Evolutionary conservation across 2,329 filamentous ascomycete genomes (phyloP).

Genomic region (Helotiales sp.): DNA sequence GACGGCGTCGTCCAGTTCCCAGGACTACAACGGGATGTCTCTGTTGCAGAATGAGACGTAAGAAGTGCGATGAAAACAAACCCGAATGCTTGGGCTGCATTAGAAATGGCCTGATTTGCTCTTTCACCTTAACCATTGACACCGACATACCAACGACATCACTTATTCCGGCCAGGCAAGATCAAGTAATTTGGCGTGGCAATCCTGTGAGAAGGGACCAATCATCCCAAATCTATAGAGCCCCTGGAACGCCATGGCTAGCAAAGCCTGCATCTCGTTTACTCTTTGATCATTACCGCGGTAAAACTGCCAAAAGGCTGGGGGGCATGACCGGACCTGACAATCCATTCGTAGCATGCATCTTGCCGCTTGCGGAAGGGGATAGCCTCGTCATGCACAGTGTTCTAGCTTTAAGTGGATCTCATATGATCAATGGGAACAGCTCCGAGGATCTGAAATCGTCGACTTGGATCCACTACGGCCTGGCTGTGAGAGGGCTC

Average conservation of each 20-base stretch:
- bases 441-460: not conserved
- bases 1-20: not conserved
- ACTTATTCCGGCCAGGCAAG: not conserved
- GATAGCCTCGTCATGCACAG: conserved; percentile 5
- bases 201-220: not conserved
- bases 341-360: not conserved
- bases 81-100: conserved; percentile 1
- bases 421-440: not conserved
- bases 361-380: not conserved
- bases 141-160: not conserved
- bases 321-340: not conserved
- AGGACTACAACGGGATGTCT: not conserved
- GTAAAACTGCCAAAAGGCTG: conserved; percentile 1
- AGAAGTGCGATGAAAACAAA: conserved; percentile 5
- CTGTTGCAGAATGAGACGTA: not conserved
- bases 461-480: not conserved
- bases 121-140: not conserved
- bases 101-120: not conserved
- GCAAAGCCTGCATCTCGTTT: not conserved
- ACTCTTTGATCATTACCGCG: conserved; percentile 3
- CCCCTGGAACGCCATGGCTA: not conserved
- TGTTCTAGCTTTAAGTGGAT: not conserved
- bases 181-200: not conserved
- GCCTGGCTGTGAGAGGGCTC: conserved; percentile 1
- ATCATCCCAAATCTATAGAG: not conserved